A percentile compares a stretch with the other conserved stretches of the same genome.
These are phyloP conservation scores for Phalaenopsis hybrid DNA, from an alignment of 116 monocot genomes.

Conservation along the genomic window DNA sequence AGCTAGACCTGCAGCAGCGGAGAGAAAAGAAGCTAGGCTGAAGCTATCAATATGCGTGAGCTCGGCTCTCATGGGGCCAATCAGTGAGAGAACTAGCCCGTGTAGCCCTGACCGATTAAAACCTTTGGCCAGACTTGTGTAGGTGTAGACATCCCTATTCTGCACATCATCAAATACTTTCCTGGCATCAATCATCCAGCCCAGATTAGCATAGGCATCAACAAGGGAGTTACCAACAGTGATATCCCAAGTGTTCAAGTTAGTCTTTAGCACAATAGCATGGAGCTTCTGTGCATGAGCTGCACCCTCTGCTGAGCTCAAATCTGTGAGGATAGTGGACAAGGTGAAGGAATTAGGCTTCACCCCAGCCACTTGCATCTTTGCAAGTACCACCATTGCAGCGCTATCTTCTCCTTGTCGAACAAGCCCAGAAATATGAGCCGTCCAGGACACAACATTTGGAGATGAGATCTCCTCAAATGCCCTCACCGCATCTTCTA, in stretches of 20 bases:
- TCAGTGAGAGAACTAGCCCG: slow-evolving; percentile 31
- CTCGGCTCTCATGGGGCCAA: slow-evolving; percentile 35
- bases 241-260: slow-evolving; percentile 17
- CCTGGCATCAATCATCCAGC: slow-evolving; percentile 33
- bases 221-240: slow-evolving; percentile 66
- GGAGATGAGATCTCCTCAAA: slow-evolving; percentile 39
- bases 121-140: slow-evolving; percentile 63
- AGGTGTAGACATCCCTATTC: slow-evolving; percentile 44
- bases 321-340: slow-evolving; percentile 44
- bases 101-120: slow-evolving; percentile 55
- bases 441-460: slow-evolving; percentile 77
- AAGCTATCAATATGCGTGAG: slow-evolving; percentile 42
- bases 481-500: slow-evolving; percentile 11
- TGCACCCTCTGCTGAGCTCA: slow-evolving; percentile 19
- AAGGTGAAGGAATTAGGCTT: slow-evolving; percentile 61
- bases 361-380: slow-evolving; percentile 51
- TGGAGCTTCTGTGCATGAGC: slow-evolving; percentile 44
- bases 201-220: slow-evolving; percentile 56
- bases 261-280: slow-evolving; percentile 46
- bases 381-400: slow-evolving; percentile 32
- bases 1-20: slow-evolving; percentile 50
- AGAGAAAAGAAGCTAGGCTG: slow-evolving; percentile 59
- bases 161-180: slow-evolving; percentile 34
- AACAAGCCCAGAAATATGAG: slow-evolving; percentile 35
- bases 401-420: slow-evolving; percentile 25